Evolutionary conservation across 257 asterid genomes (phyloP).

Genomic region (Przewalskia tangutica): DNA sequence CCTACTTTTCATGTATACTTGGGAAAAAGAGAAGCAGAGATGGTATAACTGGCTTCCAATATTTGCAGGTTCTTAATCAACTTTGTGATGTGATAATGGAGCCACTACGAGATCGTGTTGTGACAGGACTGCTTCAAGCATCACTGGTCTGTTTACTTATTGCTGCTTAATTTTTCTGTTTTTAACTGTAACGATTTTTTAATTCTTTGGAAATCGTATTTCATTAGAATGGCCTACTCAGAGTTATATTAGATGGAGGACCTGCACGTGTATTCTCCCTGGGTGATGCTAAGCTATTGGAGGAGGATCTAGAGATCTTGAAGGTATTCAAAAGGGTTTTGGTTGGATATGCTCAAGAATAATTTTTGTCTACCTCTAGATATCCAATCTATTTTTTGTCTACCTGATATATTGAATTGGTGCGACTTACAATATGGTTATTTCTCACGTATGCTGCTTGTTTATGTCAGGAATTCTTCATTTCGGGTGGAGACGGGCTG

Average conservation of each 20-base stretch:
- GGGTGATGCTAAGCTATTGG: constrained; percentile 73
- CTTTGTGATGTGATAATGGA: constrained; percentile 79
- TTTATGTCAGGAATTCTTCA: constrained; percentile 61
- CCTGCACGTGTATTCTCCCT: constrained; percentile 62
- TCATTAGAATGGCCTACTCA: constrained; percentile 74
- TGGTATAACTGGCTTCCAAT: not conserved
- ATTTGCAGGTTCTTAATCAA: constrained; percentile 74
- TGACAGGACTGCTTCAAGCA: constrained; percentile 94
- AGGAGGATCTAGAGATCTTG: constrained; percentile 77
- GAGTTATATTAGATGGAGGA: constrained; percentile 90
- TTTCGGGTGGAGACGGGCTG: constrained; percentile 98
- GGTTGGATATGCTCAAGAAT: not conserved
- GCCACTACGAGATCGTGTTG: constrained; percentile 92
- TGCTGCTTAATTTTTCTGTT: not conserved
- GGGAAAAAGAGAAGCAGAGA: not conserved
- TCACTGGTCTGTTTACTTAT: constrained; percentile 48
- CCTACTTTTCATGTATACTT: not conserved
- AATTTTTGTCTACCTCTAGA: not conserved
- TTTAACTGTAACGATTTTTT: not conserved
- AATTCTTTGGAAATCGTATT: constrained; percentile 10
- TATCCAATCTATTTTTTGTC: not conserved
- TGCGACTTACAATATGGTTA: not conserved
- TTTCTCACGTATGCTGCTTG: not conserved
- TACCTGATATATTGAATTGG: not conserved
- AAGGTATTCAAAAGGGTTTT: constrained; percentile 40